These are phyloP conservation scores for Fusarium bactridioides DNA, from an alignment of 2,329 filamentous ascomycete species.

Conservation along the genomic window DNA sequence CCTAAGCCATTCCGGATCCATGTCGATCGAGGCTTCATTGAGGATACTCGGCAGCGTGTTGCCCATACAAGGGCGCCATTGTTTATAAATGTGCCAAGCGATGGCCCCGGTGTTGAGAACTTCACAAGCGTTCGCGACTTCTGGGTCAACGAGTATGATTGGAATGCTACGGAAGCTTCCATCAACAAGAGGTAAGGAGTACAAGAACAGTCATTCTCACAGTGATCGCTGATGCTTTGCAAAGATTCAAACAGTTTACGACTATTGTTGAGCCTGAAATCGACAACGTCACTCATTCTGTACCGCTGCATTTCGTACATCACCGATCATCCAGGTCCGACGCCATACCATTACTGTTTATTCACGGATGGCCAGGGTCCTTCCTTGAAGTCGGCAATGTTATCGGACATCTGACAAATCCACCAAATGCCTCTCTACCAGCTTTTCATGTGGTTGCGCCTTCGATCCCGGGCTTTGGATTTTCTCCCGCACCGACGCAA, in stretches of 20 bases:
- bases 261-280: background rate
- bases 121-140: background rate
- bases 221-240: accelerated
- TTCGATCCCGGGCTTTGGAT: background rate
- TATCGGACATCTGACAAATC: background rate
- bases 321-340: accelerated
- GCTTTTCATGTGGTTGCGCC: background rate
- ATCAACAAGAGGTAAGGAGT: background rate
- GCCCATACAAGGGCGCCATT: background rate
- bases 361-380: background rate
- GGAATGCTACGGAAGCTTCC: background rate
- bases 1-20: background rate
- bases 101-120: background rate
- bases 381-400: background rate
- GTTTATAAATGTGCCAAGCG: background rate
- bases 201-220: accelerated
- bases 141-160: background rate
- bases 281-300: background rate
- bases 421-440: background rate
- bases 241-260: background rate
- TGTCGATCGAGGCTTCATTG: background rate
- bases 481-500: background rate
- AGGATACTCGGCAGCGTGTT: background rate
- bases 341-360: background rate
- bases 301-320: background rate